phyloP scores from a whole-genome alignment of 2,329 filamentous ascomycete genomes.

The Leptographium procerum region DNA sequence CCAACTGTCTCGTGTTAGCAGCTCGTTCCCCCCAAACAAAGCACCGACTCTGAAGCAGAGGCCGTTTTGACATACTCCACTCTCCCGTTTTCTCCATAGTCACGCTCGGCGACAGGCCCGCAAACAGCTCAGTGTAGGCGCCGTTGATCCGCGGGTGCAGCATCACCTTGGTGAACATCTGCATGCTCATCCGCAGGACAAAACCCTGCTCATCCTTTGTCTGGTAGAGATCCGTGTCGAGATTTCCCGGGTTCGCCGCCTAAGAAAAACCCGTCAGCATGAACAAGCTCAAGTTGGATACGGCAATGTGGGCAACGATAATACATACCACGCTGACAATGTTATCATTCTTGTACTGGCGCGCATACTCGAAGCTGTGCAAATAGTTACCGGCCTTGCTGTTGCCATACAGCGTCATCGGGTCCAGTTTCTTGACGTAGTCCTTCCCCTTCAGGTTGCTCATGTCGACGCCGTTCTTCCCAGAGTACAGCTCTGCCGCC shows the following conservation, averaged over 20 bases:
- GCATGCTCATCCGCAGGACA: neutral
- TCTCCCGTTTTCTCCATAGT: constrained; percentile 18
- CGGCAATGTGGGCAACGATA: neutral
- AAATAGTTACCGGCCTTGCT: constrained; percentile 13
- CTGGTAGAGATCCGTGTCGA: constrained; percentile 23
- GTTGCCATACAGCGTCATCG: constrained; percentile 5
- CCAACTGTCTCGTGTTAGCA: constrained; percentile 2
- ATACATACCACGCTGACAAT: constrained; percentile 7
- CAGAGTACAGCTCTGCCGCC: constrained; percentile 9
- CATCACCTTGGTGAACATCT: neutral
- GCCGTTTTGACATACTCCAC: neutral
- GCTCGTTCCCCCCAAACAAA: too few species aligned
- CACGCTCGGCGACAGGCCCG: constrained; percentile 31
- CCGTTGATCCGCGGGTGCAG: constrained; percentile 23
- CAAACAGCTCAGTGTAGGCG: constrained; percentile 36
- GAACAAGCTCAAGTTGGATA: neutral
- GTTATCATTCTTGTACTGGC: constrained; percentile 2
- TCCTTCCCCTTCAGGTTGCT: constrained; percentile 1
- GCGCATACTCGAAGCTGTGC: constrained; percentile 12
- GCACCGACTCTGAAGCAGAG: neutral
- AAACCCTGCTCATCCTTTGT: constrained; percentile 13
- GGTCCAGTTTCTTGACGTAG: neutral
- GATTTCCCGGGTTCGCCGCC: constrained; percentile 27
- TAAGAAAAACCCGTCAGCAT: neutral
- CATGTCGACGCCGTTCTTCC: constrained; percentile 8